phyloP scores from a whole-genome alignment of 768 basidiomycete species.

The Pleurotus citrinopileatus region DNA sequence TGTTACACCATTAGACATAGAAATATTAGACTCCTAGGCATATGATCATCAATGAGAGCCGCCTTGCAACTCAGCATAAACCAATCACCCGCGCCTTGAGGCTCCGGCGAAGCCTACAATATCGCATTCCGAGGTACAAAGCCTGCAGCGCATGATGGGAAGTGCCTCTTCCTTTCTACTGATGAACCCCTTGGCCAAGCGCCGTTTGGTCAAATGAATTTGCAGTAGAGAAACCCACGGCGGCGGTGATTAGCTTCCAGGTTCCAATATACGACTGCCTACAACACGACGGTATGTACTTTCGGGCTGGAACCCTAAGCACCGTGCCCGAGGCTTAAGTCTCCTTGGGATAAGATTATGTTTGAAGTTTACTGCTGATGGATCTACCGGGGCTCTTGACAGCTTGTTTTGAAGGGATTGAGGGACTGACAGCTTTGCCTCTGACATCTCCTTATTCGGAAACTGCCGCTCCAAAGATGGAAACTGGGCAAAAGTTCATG shows the following conservation, averaged over 20 bases:
- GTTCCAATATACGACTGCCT: too few relatives aligned
- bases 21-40: conserved; percentile 1
- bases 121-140: background rate
- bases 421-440: background rate
- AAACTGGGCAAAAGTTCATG: background rate
- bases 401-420: too few relatives aligned
- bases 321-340: conserved; percentile 1
- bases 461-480: conserved; percentile 3
- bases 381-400: conserved; percentile 1
- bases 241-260: conserved; percentile 9
- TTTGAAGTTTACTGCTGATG: background rate
- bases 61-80: background rate
- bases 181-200: conserved; percentile 7
- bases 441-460: background rate
- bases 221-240: background rate
- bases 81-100: background rate
- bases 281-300: conserved; percentile 1
- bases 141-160: background rate
- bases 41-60: conserved; percentile 1
- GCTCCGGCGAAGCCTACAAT: background rate
- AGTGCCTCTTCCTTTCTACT: conserved; percentile 2
- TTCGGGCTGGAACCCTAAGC: background rate
- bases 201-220: conserved; percentile 9
- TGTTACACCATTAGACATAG: conserved; percentile 7
- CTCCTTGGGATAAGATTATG: conserved; percentile 8